A percentile compares a stretch with the other conserved stretches of the same genome.
Conservation (phyloP, 2,329 filamentous ascomycete genomes). For the Metarhizium humberi region DNA sequence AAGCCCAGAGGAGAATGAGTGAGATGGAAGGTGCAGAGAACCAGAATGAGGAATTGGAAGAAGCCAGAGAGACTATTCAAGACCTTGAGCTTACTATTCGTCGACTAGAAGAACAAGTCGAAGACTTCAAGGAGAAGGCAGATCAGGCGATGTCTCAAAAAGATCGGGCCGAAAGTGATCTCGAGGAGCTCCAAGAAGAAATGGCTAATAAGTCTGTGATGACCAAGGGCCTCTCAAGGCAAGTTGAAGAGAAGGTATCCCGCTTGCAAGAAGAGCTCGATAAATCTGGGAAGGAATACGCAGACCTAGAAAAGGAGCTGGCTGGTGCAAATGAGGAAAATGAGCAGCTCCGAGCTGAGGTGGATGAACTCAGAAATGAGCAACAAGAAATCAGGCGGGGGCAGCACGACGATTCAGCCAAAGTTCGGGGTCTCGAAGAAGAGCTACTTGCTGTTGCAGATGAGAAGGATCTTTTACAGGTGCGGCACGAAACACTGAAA, state of each 20-base stretch:
- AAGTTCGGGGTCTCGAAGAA: slow-evolving; percentile 45
- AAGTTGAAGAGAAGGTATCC: slow-evolving; percentile 61
- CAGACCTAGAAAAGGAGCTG: slow-evolving; percentile 42
- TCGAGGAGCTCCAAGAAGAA: slow-evolving; percentile 63
- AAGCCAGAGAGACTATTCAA: slow-evolving; percentile 48
- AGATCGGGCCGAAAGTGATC: slow-evolving; percentile 46
- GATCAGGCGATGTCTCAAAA: slow-evolving; percentile 45
- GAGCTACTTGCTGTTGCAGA: slow-evolving; percentile 51
- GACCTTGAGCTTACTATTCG: slow-evolving; percentile 47
- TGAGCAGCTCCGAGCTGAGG: slow-evolving; percentile 31
- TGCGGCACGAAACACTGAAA: slow-evolving; percentile 57
- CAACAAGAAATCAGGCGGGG: slow-evolving; percentile 19
- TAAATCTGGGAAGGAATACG: slow-evolving; percentile 37
- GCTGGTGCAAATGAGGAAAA: slow-evolving; percentile 36
- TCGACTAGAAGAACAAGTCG: slow-evolving; percentile 42
- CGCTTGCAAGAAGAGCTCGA: slow-evolving; percentile 60
- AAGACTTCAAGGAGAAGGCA: slow-evolving; percentile 44
- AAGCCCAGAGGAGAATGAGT: slow-evolving; percentile 37
- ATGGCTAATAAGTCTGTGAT: slow-evolving; percentile 71
- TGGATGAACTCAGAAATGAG: slow-evolving; percentile 30
- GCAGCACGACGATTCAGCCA: slow-evolving; percentile 31
- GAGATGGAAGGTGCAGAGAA: slow-evolving; percentile 50
- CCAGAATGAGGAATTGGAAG: slow-evolving; percentile 40
- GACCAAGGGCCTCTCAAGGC: slow-evolving; percentile 64
- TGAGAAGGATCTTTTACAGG: slow-evolving; percentile 62